phyloP scores from a whole-genome alignment of 2,329 filamentous ascomycete genomes.

The Hortaea werneckii region DNA sequence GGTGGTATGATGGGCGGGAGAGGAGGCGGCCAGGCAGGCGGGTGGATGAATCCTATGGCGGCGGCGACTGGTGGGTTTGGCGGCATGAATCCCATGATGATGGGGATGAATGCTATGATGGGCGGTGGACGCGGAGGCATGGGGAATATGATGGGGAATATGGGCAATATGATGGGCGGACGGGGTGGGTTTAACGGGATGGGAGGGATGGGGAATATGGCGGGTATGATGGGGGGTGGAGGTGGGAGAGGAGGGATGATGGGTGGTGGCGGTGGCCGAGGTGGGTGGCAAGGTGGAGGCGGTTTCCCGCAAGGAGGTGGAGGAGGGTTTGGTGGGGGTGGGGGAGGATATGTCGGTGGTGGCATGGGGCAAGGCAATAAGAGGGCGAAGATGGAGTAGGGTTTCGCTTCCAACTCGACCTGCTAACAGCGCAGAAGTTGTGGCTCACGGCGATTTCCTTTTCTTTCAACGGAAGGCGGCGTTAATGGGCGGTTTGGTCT shows the following conservation, averaged over 20 bases:
- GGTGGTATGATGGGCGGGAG: slow-evolving; percentile 3
- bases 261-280: slow-evolving; percentile 24
- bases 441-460: not conserved
- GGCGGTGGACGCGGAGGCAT: slow-evolving; percentile 15
- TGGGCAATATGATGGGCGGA: slow-evolving; percentile 24
- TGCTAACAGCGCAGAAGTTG: too few species aligned
- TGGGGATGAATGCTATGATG: slow-evolving; percentile 23
- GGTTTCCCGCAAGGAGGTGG: slow-evolving; percentile 4
- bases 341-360: slow-evolving; percentile 5
- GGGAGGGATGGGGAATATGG: slow-evolving; percentile 40
- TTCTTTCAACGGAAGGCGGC: slow-evolving; percentile 1
- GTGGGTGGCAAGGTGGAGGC: slow-evolving; percentile 6
- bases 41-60: slow-evolving; percentile 3
- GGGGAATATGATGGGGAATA: slow-evolving; percentile 18
- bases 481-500: not conserved
- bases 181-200: slow-evolving; percentile 12
- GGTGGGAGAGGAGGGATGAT: slow-evolving; percentile 25
- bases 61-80: slow-evolving; percentile 9
- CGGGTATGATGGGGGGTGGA: slow-evolving; percentile 31
- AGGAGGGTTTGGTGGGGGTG: slow-evolving; percentile 17
- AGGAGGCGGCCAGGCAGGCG: not conserved
- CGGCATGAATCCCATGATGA: slow-evolving; percentile 10
- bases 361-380: slow-evolving; percentile 38
- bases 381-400: slow-evolving; percentile 31
- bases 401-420: not conserved